Base-by-base conservation (phyloP, 2,329 filamentous ascomycete species). In the Paraphoma sp. region DNA sequence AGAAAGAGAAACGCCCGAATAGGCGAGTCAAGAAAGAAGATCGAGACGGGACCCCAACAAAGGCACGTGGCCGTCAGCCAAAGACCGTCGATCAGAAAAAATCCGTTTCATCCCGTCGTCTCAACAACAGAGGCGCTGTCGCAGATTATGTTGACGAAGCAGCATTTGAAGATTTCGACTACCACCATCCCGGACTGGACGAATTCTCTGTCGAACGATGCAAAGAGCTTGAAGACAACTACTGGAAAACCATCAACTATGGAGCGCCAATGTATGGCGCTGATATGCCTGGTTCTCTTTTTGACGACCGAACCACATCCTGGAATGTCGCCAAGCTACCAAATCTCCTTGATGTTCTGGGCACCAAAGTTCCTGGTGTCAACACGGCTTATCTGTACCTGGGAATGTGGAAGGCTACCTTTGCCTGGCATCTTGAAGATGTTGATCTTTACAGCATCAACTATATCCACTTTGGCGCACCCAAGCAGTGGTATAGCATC, bases 401-500 rank as follows among this genome's bases (percentile, higher is more conserved):
- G 57, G 95, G 95, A 43, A 99, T 99, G 95, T 99, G 95, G 95
- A 98, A 98, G 78, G 94, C 95, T 11, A 98, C 95, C 0, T 99
- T 99, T 75, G 95, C 95, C 8, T 99, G 95, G 95, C 95, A 99
- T 84, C 81, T 99, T 51, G 95, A 99, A 75, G 95, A 99, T 74
- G 94, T 99, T 42, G 95, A 99, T 80, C 86, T 99, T 4, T 99
- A 99, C 86, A 98, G 93, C 76, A 99, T 99, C 84, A 99, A 99
- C 80, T 99, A 97, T 76, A 93, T 99, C 57, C 95, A 99, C 73
- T 99, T 99, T 75, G 95, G 95, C 52, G 95, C 95, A 1, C 95
- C 95, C 0, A 99, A 99, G 79, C 95, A 99, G 76, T 99, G 95
- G 95, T 99, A 99, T 80, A 97, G 93, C 77, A 98, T 99, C 64